Percentiles rank a stretch among this genome's conserved stretches.
phyloP scores from a whole-genome alignment of 306 rosid genomes.

The Rubus idaeus region DNA sequence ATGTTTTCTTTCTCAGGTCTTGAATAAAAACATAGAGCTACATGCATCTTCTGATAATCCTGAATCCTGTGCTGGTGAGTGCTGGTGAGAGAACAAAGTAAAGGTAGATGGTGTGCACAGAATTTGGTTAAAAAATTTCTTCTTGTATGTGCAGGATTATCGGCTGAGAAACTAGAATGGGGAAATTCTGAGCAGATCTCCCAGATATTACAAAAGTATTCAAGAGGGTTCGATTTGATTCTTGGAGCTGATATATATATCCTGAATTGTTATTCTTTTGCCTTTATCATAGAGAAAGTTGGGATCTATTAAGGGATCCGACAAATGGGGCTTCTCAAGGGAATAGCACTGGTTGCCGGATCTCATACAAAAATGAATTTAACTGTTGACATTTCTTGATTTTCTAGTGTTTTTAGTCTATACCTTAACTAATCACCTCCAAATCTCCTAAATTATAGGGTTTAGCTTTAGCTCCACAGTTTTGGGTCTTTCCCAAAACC shows the following conservation, averaged over 20 bases:
- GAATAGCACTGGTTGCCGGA: no score
- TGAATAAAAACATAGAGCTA: constrained; percentile 77
- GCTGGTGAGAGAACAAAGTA: constrained; percentile 7
- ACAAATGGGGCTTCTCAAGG: no score
- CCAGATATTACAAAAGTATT: constrained; percentile 54
- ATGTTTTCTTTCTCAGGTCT: constrained; percentile 52
- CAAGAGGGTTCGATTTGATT: constrained; percentile 71
- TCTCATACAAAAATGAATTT: background rate
- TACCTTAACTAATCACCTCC: no score
- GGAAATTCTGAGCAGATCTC: constrained; percentile 68
- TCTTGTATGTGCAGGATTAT: constrained; percentile 49
- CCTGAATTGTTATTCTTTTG: constrained; percentile 32
- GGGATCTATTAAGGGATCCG: background rate
- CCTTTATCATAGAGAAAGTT: constrained; percentile 8
- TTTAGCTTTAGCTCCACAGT: no score
- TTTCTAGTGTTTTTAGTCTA: no score
- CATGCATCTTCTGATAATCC: constrained; percentile 59
- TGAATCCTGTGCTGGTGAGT: constrained; percentile 55
- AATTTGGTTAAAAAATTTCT: constrained; percentile 9
- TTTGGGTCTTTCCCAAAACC: background rate
- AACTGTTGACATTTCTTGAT: background rate
- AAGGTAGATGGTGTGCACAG: constrained; percentile 17
- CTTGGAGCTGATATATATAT: constrained; percentile 98
- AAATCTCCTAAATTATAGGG: no score
- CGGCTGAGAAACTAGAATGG: constrained; percentile 86